Conservation (phyloP, 1,139 yeast species). For the Yamadazyma dushanensis region DNA sequence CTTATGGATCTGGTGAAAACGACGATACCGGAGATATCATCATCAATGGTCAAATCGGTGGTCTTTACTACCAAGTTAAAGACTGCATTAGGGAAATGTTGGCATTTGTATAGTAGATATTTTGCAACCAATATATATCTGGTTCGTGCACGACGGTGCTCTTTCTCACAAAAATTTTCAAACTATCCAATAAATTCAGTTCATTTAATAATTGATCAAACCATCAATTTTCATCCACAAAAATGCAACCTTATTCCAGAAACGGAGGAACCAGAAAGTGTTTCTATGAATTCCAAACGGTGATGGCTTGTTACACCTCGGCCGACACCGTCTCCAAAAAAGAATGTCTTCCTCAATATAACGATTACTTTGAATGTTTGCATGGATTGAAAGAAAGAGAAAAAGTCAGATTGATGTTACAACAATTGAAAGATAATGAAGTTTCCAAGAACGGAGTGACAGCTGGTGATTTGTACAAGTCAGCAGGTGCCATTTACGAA, state of each 20-base stretch:
- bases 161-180: slow-evolving; percentile 10
- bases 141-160: background rate
- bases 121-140: background rate
- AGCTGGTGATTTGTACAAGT: slow-evolving; percentile 46
- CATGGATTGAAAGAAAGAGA: slow-evolving; percentile 52
- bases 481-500: slow-evolving; percentile 45
- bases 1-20: slow-evolving; percentile 38
- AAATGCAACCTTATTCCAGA: slow-evolving; percentile 52
- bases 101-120: slow-evolving; percentile 56
- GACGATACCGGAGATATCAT: slow-evolving; percentile 75
- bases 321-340: slow-evolving; percentile 45
- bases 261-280: slow-evolving; percentile 52
- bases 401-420: slow-evolving; percentile 45
- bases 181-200: slow-evolving; percentile 13
- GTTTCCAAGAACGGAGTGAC: slow-evolving; percentile 40
- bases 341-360: slow-evolving; percentile 46
- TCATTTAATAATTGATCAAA: slow-evolving; percentile 11
- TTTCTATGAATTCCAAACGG: slow-evolving; percentile 50
- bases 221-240: slow-evolving; percentile 3
- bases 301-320: slow-evolving; percentile 47
- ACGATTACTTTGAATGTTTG: slow-evolving; percentile 51
- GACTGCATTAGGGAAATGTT: slow-evolving; percentile 73
- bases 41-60: slow-evolving; percentile 80
- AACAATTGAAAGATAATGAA: slow-evolving; percentile 49
- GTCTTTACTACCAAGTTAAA: slow-evolving; percentile 77